Percentiles rank a stretch among this genome's conserved stretches.
phyloP scores from a whole-genome alignment of 2,329 filamentous ascomycete genomes.

The Verticillium dahliae region DNA sequence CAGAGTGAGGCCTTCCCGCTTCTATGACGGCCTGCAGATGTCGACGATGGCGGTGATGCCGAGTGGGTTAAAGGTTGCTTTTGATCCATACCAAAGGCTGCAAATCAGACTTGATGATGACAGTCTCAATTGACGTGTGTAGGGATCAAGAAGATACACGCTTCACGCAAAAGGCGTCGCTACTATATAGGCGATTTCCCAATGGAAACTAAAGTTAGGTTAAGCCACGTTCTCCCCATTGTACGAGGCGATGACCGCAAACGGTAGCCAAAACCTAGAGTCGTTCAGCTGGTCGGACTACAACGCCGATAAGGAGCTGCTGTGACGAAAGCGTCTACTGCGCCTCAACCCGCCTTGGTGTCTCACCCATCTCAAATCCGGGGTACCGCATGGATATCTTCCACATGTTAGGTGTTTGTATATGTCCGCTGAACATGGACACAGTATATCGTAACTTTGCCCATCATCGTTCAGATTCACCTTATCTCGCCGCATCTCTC shows the following conservation, averaged over 20 bases:
- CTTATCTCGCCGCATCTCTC: not conserved
- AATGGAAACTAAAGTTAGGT: not conserved
- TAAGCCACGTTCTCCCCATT: not conserved
- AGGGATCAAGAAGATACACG: not conserved
- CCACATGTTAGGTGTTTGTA: not conserved
- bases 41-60: not conserved
- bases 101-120: not conserved
- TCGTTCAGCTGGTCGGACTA: not conserved
- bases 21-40: not conserved
- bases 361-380: not conserved
- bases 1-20: constrained; percentile 4
- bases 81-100: not conserved
- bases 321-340: not conserved
- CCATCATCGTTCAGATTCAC: not conserved
- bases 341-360: not conserved
- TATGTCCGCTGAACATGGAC: not conserved
- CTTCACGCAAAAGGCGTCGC: too few relatives aligned
- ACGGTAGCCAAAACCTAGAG: not conserved
- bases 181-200: not conserved
- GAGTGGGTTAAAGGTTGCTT: not conserved
- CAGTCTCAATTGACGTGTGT: not conserved
- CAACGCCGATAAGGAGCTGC: not conserved
- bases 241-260: not conserved
- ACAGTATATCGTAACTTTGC: not conserved
- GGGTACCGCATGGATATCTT: not conserved